A percentile compares a stretch with the other conserved stretches of the same genome.
Evolutionary conservation across 2,329 filamentous ascomycete genomes (phyloP).

Genomic region (Neurospora sp.): DNA sequence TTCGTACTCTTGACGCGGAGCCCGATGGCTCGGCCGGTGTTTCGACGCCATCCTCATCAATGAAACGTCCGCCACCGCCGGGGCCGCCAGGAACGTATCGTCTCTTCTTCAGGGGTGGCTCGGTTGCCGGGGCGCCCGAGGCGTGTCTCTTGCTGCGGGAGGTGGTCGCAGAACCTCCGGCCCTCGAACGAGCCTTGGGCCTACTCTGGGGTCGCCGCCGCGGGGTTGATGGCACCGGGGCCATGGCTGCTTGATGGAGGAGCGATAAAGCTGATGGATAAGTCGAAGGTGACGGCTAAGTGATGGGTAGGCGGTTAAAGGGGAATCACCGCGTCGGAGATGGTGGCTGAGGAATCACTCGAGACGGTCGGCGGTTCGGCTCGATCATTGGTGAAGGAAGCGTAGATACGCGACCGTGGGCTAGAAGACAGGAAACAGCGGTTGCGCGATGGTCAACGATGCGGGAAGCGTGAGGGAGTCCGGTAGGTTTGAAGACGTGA

Average conservation of each 20-base stretch:
- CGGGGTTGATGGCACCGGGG: slow-evolving; percentile 27
- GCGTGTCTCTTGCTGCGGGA: slow-evolving; percentile 21
- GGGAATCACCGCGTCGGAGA: slow-evolving; percentile 9
- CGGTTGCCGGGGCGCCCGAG: slow-evolving; percentile 30
- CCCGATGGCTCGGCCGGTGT: slow-evolving; percentile 40
- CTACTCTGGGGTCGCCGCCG: slow-evolving; percentile 37
- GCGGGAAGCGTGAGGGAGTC: slow-evolving; percentile 7
- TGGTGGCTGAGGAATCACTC: slow-evolving; percentile 13
- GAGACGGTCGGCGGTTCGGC: slow-evolving; percentile 6
- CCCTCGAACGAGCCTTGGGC: slow-evolving; percentile 21
- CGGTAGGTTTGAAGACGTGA: slow-evolving; percentile 16
- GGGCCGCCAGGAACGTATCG: slow-evolving; percentile 80
- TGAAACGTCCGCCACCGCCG: slow-evolving; percentile 74
- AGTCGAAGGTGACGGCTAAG: neutral
- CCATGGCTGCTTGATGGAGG: slow-evolving; percentile 17
- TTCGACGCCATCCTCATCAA: slow-evolving; percentile 60
- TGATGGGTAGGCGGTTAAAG: slow-evolving; percentile 1
- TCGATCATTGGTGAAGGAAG: slow-evolving; percentile 7
- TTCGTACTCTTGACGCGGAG: slow-evolving; percentile 41
- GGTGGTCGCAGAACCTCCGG: slow-evolving; percentile 21
- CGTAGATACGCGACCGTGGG: slow-evolving; percentile 8
- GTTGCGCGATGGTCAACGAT: slow-evolving; percentile 12
- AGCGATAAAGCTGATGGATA: neutral
- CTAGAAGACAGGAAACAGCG: slow-evolving; percentile 4
- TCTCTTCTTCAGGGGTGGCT: slow-evolving; percentile 59